Evolutionary conservation across 306 rosid species (phyloP).

Genomic region (Cucumis hystrix): DNA sequence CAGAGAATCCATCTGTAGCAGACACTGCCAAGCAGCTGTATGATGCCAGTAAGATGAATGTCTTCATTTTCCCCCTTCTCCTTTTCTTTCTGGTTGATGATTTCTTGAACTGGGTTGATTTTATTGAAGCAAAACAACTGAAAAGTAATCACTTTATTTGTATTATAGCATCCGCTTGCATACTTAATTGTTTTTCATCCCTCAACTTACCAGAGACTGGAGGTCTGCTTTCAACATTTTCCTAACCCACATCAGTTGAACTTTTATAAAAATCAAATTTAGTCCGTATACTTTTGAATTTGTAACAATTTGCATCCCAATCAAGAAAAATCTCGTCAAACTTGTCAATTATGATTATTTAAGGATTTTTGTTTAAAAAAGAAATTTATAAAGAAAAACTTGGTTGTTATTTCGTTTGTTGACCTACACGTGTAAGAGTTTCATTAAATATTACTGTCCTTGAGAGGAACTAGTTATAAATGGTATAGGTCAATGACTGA

Average conservation of each 20-base stretch:
- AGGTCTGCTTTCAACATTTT: neutral
- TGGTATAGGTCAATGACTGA: no score
- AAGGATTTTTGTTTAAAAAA: no score
- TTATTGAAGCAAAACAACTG: neutral
- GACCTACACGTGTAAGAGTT: no score
- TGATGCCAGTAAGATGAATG: conserved; percentile 65
- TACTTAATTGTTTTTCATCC: neutral
- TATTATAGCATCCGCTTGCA: neutral
- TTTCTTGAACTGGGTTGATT: neutral
- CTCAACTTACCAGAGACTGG: neutral
- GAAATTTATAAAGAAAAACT: no score
- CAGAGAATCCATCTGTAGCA: conserved; percentile 38
- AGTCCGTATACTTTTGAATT: no score
- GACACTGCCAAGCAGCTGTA: conserved; percentile 79
- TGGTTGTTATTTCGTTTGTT: no score
- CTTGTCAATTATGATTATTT: no score
- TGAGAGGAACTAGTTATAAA: no score
- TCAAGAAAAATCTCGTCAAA: no score
- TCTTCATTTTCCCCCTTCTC: neutral
- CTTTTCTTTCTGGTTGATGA: neutral
- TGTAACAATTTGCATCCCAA: no score
- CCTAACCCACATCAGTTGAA: neutral
- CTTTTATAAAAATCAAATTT: no score
- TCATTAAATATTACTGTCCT: no score
- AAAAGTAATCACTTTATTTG: neutral